These are phyloP conservation scores for Tetraselmis chui DNA, from an alignment of 139 green algal species.

Conservation along the genomic window DNA sequence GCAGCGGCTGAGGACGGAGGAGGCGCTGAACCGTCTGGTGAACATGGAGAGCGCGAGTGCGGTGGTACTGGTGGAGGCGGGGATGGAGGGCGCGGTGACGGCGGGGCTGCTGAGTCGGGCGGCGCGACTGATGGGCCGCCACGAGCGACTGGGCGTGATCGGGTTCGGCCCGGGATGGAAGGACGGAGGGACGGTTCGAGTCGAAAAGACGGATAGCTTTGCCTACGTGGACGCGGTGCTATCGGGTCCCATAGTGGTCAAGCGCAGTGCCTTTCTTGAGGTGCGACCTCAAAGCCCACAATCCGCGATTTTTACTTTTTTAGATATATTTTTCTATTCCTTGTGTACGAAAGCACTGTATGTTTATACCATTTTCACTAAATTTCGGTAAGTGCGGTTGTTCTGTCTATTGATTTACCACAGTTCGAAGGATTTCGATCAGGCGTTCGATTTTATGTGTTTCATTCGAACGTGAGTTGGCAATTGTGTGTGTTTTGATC, in stretches of 20 bases:
- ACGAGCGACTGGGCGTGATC: not conserved
- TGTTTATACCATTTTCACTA: too few species aligned
- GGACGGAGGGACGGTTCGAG: constrained; percentile 1
- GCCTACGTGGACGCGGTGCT: not conserved
- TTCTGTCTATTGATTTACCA: too few species aligned
- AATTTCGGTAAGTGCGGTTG: too few species aligned
- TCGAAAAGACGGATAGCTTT: not conserved
- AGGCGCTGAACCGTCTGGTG: constrained; percentile 5
- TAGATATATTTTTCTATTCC: too few species aligned
- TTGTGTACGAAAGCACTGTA: too few species aligned
- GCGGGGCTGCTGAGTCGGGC: not conserved
- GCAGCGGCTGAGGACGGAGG: not conserved
- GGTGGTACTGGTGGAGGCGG: constrained; percentile 3
- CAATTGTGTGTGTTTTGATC: too few species aligned
- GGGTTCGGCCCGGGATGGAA: not conserved
- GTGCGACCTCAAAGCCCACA: not conserved
- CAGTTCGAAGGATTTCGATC: too few species aligned
- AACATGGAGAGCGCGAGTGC: not conserved
- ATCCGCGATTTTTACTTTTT: too few species aligned
- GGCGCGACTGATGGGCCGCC: not conserved
- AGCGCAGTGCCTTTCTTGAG: constrained; percentile 1
- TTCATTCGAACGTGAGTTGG: too few species aligned
- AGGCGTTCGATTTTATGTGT: too few species aligned
- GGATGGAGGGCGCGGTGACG: not conserved
- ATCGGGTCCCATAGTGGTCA: not conserved